Evolutionary conservation across 768 basidiomycete species (phyloP).

Genomic region (Cyclocybe cylindracea): DNA sequence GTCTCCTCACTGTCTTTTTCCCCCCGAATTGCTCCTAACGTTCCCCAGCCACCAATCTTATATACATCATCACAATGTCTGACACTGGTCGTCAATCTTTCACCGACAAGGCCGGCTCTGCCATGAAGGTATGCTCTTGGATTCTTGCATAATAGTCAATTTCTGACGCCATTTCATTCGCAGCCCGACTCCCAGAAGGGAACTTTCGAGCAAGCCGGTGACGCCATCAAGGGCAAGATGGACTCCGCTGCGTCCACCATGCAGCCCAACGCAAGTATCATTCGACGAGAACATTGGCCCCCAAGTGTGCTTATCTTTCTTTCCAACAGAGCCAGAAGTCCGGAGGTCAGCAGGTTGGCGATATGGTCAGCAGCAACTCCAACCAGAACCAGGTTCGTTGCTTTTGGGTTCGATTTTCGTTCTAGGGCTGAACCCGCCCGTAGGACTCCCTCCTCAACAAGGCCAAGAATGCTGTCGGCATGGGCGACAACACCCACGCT

Average conservation of each 20-base stretch:
- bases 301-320: neutral
- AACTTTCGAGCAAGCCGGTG: slow-evolving; percentile 50
- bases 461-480: slow-evolving; percentile 54
- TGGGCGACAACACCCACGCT: slow-evolving; percentile 34
- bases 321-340: slow-evolving; percentile 50
- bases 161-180: neutral
- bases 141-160: too few species aligned
- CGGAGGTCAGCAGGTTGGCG: slow-evolving; percentile 46
- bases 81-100: slow-evolving; percentile 58
- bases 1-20: neutral
- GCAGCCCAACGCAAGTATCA: slow-evolving; percentile 46
- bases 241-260: slow-evolving; percentile 50
- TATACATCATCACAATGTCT: slow-evolving; percentile 41
- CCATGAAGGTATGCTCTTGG: slow-evolving; percentile 43
- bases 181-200: slow-evolving; percentile 64
- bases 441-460: slow-evolving; percentile 47
- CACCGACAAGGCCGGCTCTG: slow-evolving; percentile 55
- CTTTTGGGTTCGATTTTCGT: neutral
- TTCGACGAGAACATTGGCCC: neutral
- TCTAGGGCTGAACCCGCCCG: neutral
- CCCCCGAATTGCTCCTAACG: neutral
- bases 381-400: slow-evolving; percentile 43
- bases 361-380: slow-evolving; percentile 46
- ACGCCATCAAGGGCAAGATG: slow-evolving; percentile 45
- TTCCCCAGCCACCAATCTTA: neutral